Evolutionary conservation across 2,329 filamentous ascomycete genomes (phyloP), one percentile per base, ranked within the genome.

Genomic region (Samsoniella hepiali): DNA sequence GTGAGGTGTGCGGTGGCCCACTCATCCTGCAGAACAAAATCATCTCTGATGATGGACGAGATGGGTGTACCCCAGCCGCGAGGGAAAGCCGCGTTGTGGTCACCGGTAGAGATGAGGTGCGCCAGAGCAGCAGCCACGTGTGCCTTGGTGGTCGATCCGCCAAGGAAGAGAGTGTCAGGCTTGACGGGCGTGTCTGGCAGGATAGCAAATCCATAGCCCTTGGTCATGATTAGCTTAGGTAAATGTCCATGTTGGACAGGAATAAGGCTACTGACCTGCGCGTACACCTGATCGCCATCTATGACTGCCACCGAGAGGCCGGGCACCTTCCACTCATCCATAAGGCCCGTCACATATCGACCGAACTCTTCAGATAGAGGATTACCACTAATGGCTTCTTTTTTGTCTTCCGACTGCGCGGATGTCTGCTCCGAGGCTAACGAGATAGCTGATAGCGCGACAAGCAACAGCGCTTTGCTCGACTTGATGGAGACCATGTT

Each of bases 1-100:
- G 82, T 86, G 45, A 84, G 70, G 64, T 81, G 77, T 27, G 73
- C 69, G 1, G 81, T 85, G 13, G 77, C 76, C 68, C 76, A 79
- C 0, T 75, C 72, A 57, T 81, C 78, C 13, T 75, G 66, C 10
- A 85, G 72, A 1, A 83, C 77, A 64, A 85, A 85, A 58, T 85
- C 83, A 1, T 81, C 79, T 1, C 76, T 76, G 5, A 86, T 74
- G 1, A 85, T 70, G 17, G 71, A 71, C 1, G 75, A 77, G 32
- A 86, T 77, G 3, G 76, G 76, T 0, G 81, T 81, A 2, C 74
- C 69, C 80, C 82, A 86, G 42, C 78, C 73, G 10, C 4, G 38
- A 42, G 55, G 40, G 17, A 57, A 57, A 10, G 11, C 55, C 1
- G 29, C 55, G 6, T 32, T 22, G 7, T 36, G 7, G 8, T 58